Base-by-base conservation (phyloP, 106 monocot species). In the Xerophyta viscosa region DNA sequence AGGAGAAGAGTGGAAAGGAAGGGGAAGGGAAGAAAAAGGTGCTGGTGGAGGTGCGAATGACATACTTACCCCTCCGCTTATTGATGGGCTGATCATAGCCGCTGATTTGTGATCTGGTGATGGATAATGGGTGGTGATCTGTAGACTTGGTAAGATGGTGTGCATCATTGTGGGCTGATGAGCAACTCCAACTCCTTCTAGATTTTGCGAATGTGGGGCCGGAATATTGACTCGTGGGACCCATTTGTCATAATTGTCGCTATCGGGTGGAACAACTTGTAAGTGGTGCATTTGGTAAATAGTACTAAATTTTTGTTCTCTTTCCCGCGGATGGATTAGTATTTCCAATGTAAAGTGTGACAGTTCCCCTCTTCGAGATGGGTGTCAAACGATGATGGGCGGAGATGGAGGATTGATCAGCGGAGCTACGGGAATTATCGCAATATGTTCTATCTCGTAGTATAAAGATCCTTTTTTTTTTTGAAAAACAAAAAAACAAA, bases 111-210 rank as follows among this genome's bases (percentile, higher is more conserved):
- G 18, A 46, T 46, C 15, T 39, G 33, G 33, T 39, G 39, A 15
- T 39, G n/a, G n/a, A n/a, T n/a, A n/a, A n/a, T 39, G 39, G 39
- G 39, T 8, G 10, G 39, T 10, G 39, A 39, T 15, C 15, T 39
- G 39, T 10, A 39, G 15, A 10, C 15, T 39, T 2, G 39, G 3
- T 39, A 12, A 15, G 39, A 39, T 39, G 10, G 2, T 15, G 15
- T 39, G 39, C 6, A 46, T 46, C 46, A 46, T 46, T 46, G 46
- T 46, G 1, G 46, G 46, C 15, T 46, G 19, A 46, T 20, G 46
- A 19, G 2, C 46, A 20, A 46, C 19, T 20, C 20, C 46, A 17
- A 46, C 20, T 46, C 46, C 46, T 20, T 19, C 19, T 46, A 46
- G 46, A 46, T 1, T 18, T 46, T 19, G 33, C 33, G 7, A 33